Evolutionary conservation across 306 rosid species (phyloP).

Genomic region (Ochetophila trinervis): DNA sequence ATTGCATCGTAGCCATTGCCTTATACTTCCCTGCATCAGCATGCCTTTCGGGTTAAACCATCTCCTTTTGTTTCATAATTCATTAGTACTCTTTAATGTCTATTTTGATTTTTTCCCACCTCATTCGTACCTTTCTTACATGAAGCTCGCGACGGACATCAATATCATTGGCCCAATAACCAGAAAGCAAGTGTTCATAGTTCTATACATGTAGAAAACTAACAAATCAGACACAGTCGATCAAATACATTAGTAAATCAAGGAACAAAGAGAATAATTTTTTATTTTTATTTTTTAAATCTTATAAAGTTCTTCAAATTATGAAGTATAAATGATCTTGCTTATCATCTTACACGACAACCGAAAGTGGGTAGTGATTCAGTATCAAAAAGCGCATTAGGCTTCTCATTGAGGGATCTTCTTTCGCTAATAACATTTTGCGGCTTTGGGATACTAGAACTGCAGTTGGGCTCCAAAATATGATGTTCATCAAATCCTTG

Average conservation of each 20-base stretch:
- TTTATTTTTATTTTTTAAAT: too few relatives aligned
- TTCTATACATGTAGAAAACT: background rate
- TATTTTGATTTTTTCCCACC: background rate
- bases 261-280: too few relatives aligned
- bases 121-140: conserved; percentile 37
- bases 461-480: conserved; percentile 41
- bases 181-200: conserved; percentile 27
- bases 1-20: conserved; percentile 52
- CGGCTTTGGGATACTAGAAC: conserved; percentile 1
- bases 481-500: conserved; percentile 25
- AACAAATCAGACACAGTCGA: background rate
- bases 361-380: conserved; percentile 27
- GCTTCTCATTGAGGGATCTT: conserved; percentile 30
- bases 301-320: too few relatives aligned
- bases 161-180: conserved; percentile 56
- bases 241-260: too few relatives aligned
- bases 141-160: conserved; percentile 51
- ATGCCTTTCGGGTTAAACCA: too few relatives aligned
- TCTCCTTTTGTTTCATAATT: too few relatives aligned
- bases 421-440: conserved; percentile 9
- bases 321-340: too few relatives aligned
- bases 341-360: conserved; percentile 41
- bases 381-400: background rate
- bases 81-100: too few relatives aligned
- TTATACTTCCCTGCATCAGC: conserved; percentile 51